phyloP scores from a whole-genome alignment of 2,329 filamentous ascomycete genomes.

The Colletotrichum trifolii region DNA sequence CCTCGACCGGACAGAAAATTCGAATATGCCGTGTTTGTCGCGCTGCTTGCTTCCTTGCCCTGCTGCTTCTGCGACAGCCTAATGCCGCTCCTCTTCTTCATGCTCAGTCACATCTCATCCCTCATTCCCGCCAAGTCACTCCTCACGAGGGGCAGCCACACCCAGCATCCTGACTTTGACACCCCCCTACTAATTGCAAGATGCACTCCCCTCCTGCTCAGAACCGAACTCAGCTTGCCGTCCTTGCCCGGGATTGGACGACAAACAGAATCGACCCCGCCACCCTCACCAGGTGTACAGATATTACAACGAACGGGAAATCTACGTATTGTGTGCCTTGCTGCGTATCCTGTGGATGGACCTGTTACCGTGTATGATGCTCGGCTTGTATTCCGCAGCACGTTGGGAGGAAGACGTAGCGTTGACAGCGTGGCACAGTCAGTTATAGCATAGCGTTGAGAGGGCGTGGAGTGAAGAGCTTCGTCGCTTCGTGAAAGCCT shows the following conservation, averaged over 20 bases:
- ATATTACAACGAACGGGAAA: constrained; percentile 15
- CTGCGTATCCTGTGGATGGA: background rate
- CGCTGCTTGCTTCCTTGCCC: constrained; percentile 6
- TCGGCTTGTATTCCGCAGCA: no score
- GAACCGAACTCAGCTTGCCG: constrained; percentile 27
- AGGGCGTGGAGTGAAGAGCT: no score
- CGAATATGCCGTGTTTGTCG: constrained; percentile 22
- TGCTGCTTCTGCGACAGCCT: background rate
- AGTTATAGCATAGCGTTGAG: no score
- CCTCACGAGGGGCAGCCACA: constrained; percentile 13
- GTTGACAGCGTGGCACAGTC: no score
- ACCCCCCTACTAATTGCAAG: constrained; percentile 4
- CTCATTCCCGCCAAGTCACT: constrained; percentile 34
- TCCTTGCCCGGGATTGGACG: constrained; percentile 34
- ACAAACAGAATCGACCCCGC: constrained; percentile 36
- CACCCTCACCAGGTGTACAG: constrained; percentile 27
- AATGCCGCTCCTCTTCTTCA: background rate
- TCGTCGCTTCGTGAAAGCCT: no score
- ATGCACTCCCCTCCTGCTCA: constrained; percentile 33
- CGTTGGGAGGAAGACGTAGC: no score
- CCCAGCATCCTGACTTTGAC: constrained; percentile 29
- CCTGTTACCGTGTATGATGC: no score
- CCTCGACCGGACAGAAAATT: background rate
- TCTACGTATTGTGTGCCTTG: constrained; percentile 12
- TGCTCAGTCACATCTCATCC: constrained; percentile 35